Evolutionary conservation across 2,329 filamentous ascomycete species (phyloP).

Genomic region (Whalleya microplaca): DNA sequence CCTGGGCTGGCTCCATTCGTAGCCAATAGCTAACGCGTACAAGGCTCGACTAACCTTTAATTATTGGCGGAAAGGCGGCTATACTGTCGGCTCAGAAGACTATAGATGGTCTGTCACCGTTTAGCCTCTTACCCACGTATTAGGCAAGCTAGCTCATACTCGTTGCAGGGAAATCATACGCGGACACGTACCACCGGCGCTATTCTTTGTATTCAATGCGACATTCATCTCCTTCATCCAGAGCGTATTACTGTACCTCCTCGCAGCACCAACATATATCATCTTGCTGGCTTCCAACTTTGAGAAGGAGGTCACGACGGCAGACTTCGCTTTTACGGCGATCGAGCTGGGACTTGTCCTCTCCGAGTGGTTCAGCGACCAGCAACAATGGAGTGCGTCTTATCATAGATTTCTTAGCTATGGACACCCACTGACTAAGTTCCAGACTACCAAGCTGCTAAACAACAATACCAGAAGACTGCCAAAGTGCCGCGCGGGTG

Average conservation of each 20-base stretch:
- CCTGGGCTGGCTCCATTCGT: conserved; percentile 3
- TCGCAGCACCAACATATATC: conserved; percentile 79
- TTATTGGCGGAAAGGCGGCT: conserved; percentile 95
- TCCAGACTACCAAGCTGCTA: conserved; percentile 78
- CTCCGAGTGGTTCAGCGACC: conserved; percentile 81
- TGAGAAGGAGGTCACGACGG: conserved; percentile 50
- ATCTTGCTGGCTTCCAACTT: conserved; percentile 74
- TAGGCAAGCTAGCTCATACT: conserved; percentile 25
- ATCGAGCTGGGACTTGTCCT: conserved; percentile 55
- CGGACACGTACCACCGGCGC: conserved; percentile 60
- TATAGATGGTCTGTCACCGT: conserved; percentile 72
- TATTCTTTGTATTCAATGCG: conserved; percentile 85
- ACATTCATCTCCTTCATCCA: conserved; percentile 88
- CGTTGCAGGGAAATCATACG: conserved; percentile 68
- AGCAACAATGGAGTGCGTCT: conserved; percentile 82
- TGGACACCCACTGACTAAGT: conserved; percentile 18
- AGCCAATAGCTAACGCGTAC: conserved; percentile 26
- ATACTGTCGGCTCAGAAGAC: conserved; percentile 86
- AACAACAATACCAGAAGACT: conserved; percentile 72
- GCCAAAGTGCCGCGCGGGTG: conserved; percentile 70
- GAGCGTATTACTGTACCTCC: conserved; percentile 76
- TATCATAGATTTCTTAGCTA: background rate
- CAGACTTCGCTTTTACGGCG: conserved; percentile 53
- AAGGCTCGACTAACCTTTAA: conserved; percentile 87
- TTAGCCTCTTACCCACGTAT: background rate